Percentiles rank a stretch among this genome's conserved stretches.
These are phyloP conservation scores for Apiospora sp. DNA, from an alignment of 2,329 filamentous ascomycete genomes.

Conservation along the genomic window DNA sequence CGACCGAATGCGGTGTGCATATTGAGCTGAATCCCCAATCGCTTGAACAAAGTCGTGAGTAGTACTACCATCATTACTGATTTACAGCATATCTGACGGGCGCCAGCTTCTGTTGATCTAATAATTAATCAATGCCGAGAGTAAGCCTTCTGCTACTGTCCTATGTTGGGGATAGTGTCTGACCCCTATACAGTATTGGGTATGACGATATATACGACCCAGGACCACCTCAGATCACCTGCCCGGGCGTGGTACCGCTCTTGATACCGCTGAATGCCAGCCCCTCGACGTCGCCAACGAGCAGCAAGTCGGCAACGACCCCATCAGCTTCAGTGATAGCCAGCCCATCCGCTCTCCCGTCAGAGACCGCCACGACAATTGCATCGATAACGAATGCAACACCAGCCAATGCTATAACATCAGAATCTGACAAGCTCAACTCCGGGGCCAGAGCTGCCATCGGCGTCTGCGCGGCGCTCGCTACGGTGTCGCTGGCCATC, in stretches of 20 bases:
- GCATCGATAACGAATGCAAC: background rate
- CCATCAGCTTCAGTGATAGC: background rate
- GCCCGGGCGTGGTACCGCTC: background rate
- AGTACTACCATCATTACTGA: background rate
- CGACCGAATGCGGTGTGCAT: conserved; percentile 57
- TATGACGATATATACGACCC: conserved; percentile 39
- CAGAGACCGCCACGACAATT: background rate
- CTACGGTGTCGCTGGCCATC: conserved; percentile 46
- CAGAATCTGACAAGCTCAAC: conserved; percentile 40
- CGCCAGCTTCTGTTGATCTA: conserved; percentile 57
- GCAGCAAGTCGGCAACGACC: background rate
- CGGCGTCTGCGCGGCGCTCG: conserved; percentile 51
- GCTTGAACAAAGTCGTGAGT: conserved; percentile 55
- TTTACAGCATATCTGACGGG: background rate
- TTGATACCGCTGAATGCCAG: background rate
- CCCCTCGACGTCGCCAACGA: background rate
- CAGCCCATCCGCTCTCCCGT: background rate
- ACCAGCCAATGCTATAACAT: background rate
- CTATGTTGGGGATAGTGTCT: background rate
- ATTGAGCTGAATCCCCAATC: conserved; percentile 33
- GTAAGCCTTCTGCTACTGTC: conserved; percentile 45
- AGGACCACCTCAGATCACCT: conserved; percentile 30
- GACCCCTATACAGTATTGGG: conserved; percentile 34
- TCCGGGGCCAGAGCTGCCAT: conserved; percentile 54
- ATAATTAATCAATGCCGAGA: conserved; percentile 60